Evolutionary conservation across 169 alveolate species (phyloP).

Genomic region (Cyclospora cayetanensis): DNA sequence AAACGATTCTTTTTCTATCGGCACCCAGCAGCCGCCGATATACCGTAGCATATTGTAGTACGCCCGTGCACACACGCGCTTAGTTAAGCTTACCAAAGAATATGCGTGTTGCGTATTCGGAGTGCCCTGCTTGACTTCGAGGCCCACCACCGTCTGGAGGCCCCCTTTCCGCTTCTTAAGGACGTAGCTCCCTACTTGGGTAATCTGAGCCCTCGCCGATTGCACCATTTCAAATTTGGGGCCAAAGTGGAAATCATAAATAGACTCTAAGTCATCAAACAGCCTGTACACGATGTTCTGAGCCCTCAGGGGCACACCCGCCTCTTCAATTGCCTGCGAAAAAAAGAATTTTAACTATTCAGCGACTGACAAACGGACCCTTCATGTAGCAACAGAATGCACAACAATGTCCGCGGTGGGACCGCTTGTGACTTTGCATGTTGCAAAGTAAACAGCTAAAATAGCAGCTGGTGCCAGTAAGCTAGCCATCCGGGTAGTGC

Average conservation of each 20-base stretch:
- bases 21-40: no score
- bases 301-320: neutral
- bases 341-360: neutral
- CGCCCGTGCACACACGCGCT: neutral
- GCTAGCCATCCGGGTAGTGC: no score
- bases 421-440: no score
- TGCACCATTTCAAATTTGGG: neutral
- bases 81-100: neutral
- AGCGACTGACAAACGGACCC: no score
- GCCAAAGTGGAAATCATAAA: slow-evolving; percentile 45
- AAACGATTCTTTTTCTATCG: no score
- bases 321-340: slow-evolving; percentile 9
- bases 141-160: slow-evolving; percentile 29
- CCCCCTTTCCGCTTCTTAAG: slow-evolving; percentile 46
- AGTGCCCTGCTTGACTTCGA: slow-evolving; percentile 48
- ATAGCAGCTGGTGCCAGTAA: neutral
- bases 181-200: neutral
- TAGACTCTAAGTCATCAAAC: slow-evolving; percentile 43
- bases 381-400: no score
- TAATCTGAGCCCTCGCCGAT: neutral
- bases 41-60: neutral
- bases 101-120: neutral
- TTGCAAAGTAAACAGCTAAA: neutral
- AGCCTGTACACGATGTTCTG: slow-evolving; percentile 40
- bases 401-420: no score